phyloP scores from a whole-genome alignment of 306 rosid species.

The Ormosia emarginata region DNA sequence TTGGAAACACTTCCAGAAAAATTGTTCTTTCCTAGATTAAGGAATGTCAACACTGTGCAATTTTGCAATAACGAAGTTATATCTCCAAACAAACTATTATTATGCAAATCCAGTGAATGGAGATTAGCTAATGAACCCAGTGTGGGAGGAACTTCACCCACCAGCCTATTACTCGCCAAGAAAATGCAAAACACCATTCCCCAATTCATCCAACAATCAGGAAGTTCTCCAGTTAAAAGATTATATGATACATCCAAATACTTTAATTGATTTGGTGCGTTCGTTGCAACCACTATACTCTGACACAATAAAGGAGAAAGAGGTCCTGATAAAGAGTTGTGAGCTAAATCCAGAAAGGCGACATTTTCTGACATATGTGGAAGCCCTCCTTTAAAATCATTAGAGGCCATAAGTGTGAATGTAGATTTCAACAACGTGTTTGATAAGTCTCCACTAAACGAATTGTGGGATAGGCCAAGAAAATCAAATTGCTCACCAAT shows the following conservation, averaged over 20 bases:
- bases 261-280: no score
- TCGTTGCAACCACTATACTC: no score
- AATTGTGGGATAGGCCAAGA: neutral
- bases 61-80: neutral
- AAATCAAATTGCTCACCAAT: neutral
- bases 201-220: neutral
- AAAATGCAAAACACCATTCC: no score
- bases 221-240: neutral
- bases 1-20: neutral
- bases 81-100: no score
- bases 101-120: no score
- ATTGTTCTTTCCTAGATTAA: neutral
- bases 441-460: neutral
- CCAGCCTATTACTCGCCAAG: neutral
- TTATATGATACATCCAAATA: no score
- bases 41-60: neutral
- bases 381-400: neutral
- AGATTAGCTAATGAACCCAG: no score
- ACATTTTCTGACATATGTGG: no score
- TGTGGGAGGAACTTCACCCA: neutral
- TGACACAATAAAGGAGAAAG: no score
- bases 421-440: neutral
- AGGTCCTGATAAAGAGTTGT: neutral
- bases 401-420: rapidly evolving
- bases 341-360: neutral